Evolutionary conservation across 345 rosid genomes (phyloP).

Genomic region (Citrus unshiu): DNA sequence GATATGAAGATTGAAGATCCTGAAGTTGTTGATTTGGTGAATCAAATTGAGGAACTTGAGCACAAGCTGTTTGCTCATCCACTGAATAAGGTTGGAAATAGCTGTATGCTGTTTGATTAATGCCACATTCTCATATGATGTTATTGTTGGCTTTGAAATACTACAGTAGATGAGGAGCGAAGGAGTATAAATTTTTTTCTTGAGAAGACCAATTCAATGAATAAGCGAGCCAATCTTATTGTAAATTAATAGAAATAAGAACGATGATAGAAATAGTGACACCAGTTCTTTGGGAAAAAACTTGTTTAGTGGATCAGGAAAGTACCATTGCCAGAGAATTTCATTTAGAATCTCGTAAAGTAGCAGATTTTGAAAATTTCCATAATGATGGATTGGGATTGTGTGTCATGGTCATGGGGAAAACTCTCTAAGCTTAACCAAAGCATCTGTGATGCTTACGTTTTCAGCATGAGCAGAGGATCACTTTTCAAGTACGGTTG

Average conservation of each 20-base stretch:
- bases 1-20: conserved; percentile 95
- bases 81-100: conserved; percentile 67
- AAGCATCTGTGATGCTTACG: neutral
- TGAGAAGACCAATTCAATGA: neutral
- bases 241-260: neutral
- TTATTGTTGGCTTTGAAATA: neutral
- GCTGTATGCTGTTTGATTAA: neutral
- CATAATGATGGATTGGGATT: neutral
- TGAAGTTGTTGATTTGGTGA: conserved; percentile 81
- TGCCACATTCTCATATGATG: neutral
- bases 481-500: neutral
- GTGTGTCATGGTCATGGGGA: neutral
- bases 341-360: neutral
- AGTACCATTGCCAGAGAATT: neutral
- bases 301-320: neutral
- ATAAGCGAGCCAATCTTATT: neutral
- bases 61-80: conserved; percentile 82
- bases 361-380: neutral
- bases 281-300: neutral
- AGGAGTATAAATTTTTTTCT: neutral
- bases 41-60: conserved; percentile 78
- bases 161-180: neutral
- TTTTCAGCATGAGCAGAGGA: neutral
- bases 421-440: neutral
- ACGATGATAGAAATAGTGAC: neutral